Percentiles rank a stretch among this genome's conserved stretches.
phyloP scores from a whole-genome alignment of 208 protist species.

The Leishmania martiniquensis region DNA sequence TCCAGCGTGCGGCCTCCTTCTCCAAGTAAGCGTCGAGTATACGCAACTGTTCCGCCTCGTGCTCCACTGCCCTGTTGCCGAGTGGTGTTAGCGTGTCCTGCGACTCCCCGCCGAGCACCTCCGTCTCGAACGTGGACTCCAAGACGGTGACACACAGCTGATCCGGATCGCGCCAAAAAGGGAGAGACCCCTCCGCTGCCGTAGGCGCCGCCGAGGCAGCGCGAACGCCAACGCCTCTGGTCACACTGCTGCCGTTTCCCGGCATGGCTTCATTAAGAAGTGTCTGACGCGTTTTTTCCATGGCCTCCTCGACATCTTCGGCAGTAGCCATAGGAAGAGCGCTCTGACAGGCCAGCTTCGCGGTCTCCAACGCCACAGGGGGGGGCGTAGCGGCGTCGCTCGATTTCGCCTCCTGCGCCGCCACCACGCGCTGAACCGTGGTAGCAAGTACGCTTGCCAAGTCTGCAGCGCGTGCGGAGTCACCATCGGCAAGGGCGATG shows the following conservation, averaged over 20 bases:
- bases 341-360: not conserved
- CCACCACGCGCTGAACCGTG: conserved; percentile 38
- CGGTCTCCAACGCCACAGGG: not conserved
- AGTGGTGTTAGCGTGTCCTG: conserved; percentile 37
- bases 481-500: conserved; percentile 61
- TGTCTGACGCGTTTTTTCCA: conserved; percentile 37
- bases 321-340: conserved; percentile 18
- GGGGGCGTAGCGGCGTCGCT: not conserved
- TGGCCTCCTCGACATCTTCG: conserved; percentile 34
- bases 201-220: not conserved
- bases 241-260: not conserved
- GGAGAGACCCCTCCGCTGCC: not conserved
- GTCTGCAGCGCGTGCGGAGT: conserved; percentile 64
- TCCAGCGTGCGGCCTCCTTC: conserved; percentile 60
- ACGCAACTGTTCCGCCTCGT: conserved; percentile 57
- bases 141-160: conserved; percentile 76
- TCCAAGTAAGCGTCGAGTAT: conserved; percentile 79
- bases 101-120: conserved; percentile 39
- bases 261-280: conserved; percentile 16
- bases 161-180: conserved; percentile 64
- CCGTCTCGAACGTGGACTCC: conserved; percentile 81
- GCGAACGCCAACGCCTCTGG: not conserved
- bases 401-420: not conserved
- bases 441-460: conserved; percentile 64
- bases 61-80: conserved; percentile 35